Conservation (phyloP, 495 filamentous ascomycete genomes). For the Tuber borchii region DNA sequence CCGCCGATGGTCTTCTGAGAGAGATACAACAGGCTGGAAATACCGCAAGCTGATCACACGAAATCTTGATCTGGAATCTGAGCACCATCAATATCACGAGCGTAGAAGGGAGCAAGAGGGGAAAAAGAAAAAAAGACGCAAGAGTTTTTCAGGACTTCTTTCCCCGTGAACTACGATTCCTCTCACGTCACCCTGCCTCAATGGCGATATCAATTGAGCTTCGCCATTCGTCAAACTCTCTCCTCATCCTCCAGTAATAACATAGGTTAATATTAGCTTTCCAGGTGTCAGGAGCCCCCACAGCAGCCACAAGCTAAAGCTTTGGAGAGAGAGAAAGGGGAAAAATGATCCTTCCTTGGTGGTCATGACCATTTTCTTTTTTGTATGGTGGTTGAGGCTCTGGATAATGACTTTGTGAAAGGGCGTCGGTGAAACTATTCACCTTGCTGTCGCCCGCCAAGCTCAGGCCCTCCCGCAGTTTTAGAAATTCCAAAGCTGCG, state of each 20-base stretch:
- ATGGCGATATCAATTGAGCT: background rate
- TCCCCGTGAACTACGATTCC: background rate
- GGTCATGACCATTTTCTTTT: background rate
- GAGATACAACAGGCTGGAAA: background rate
- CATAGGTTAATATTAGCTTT: background rate
- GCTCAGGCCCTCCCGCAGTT: background rate
- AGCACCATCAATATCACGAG: background rate
- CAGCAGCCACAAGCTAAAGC: background rate
- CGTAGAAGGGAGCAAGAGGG: background rate
- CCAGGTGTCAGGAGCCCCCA: background rate
- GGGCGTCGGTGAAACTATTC: background rate
- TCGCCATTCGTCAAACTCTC: background rate
- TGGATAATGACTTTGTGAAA: background rate
- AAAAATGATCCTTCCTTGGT: background rate
- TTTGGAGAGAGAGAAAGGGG: background rate
- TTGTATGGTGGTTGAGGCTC: background rate
- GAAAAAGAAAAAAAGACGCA: background rate
- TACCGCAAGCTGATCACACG: background rate
- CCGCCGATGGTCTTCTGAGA: background rate
- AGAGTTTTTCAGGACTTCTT: background rate
- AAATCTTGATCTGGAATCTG: background rate
- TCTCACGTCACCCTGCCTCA: background rate
- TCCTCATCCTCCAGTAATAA: background rate
- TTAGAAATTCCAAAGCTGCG: background rate
- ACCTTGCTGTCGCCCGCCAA: background rate